A percentile compares a stretch with the other conserved stretches of the same genome.
These are phyloP conservation scores for Paramecium octaurelia DNA, from an alignment of 73 alveolate species.

Conservation along the genomic window DNA sequence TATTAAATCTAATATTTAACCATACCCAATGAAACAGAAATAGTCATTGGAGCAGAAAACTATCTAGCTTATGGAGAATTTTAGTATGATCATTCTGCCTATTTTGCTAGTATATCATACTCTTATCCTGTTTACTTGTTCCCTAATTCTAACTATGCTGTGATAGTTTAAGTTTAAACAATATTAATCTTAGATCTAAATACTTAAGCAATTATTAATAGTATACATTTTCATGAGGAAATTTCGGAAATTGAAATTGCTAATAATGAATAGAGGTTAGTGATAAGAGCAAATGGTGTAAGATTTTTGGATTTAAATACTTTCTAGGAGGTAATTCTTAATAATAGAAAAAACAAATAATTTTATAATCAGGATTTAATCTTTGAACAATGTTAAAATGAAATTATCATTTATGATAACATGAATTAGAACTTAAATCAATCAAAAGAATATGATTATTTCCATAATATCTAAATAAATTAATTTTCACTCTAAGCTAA, in stretches of 20 bases:
- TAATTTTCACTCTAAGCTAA: background rate
- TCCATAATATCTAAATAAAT: background rate
- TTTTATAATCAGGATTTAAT: background rate
- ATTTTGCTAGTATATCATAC: background rate
- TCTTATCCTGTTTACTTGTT: background rate
- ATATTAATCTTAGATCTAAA: background rate
- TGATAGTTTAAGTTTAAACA: background rate
- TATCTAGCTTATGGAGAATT: background rate
- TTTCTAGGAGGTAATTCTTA: background rate
- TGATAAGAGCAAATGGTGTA: background rate
- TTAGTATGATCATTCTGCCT: background rate
- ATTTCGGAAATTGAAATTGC: background rate
- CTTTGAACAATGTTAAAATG: background rate
- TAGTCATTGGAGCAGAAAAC: background rate
- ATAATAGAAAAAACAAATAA: background rate
- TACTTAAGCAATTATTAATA: background rate
- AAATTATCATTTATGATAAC: background rate
- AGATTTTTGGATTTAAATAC: background rate
- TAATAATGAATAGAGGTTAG: background rate
- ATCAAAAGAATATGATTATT: background rate
- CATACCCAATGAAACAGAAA: background rate
- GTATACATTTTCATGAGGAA: background rate
- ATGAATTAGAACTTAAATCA: background rate
- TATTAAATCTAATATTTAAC: background rate
- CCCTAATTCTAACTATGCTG: background rate